Evolutionary conservation across 768 basidiomycete genomes (phyloP).

Genomic region (Botryobasidium botryosum): DNA sequence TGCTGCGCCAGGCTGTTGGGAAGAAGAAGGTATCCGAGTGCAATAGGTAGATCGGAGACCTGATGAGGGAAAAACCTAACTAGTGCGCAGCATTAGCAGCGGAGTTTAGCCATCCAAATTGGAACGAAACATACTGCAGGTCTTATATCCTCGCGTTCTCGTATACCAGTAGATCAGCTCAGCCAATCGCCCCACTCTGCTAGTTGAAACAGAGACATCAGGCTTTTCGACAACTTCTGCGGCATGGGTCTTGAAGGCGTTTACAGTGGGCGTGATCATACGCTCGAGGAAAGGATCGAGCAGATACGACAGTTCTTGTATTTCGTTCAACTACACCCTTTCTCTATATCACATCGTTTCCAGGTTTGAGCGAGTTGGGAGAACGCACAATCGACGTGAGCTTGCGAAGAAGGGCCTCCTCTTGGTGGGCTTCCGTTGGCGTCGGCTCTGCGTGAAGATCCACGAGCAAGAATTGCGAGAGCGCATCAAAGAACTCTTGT

Average conservation of each 20-base stretch:
- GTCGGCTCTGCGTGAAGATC: too few relatives aligned
- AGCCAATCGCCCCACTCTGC: constrained; percentile 36
- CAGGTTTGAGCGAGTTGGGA: neutral
- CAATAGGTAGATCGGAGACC: constrained; percentile 61
- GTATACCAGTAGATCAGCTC: constrained; percentile 59
- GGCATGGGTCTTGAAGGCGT: constrained; percentile 39
- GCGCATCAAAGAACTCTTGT: too few relatives aligned
- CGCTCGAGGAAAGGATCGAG: constrained; percentile 77
- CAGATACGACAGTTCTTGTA: constrained; percentile 86
- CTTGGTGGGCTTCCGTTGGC: too few relatives aligned
- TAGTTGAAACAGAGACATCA: constrained; percentile 16
- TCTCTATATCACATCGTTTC: neutral
- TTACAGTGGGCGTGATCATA: constrained; percentile 60
- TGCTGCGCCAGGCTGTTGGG: constrained; percentile 28
- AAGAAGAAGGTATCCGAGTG: constrained; percentile 43
- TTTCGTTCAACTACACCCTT: constrained; percentile 51
- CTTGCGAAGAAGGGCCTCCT: too few relatives aligned
- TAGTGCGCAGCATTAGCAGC: constrained; percentile 20
- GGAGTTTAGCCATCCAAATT: too few relatives aligned
- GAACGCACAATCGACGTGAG: neutral
- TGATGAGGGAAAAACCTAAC: constrained; percentile 92
- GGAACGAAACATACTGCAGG: constrained; percentile 48
- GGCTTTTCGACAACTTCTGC: constrained; percentile 23
- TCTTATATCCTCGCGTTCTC: constrained; percentile 83
- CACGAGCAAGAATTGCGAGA: too few relatives aligned